Evolutionary conservation across 345 rosid species (phyloP), one percentile per base, ranked within the genome.

Genomic region (Melastoma malabathricum): DNA sequence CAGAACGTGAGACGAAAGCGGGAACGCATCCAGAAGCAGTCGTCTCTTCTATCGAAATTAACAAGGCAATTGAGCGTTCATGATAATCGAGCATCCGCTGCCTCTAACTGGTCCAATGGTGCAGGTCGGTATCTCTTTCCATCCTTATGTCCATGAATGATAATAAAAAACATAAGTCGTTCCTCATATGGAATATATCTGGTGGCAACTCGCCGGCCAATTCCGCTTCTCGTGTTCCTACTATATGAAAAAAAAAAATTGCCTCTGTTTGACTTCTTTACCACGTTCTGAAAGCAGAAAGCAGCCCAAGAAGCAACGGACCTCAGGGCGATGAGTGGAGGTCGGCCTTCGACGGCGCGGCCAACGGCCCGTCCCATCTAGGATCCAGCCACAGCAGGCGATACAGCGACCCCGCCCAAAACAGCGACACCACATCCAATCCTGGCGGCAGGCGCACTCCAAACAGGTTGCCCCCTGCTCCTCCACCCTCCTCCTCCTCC

Each of bases 261-360:
- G 41, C 41, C 2, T 34, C 41, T 34, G 41, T 34, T 34, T 34
- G 41, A 34, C 41, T 34, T 29, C 38, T 5, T 34, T 6, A 10
- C 2, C 12, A 7, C 12, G 41, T 34, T 10, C 9, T 34, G 12
- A 8, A 22, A 34, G 41, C 89, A 85, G 99, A 93, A 41, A 88
- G 81, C 72, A 88, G 95, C 72, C 90, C 97, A 20, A 80, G 78
- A 66, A 52, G 74, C 44, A 75, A 55, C 31, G 89, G 84, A 49
- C 16, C 74, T 0, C 48, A 76, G 12, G 97, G 89, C 0, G 96
- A 93, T 27, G 99, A 88, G 62, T 93, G 99, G 99, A 93, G 94
- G 72, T 69, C 81, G 61, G 99, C 99, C 53, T 93, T 93, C 47
- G 95, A 85, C 51, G 71, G 86, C 15, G 94, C 95, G 27, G 94